Conservation (phyloP, 2,329 filamentous ascomycete species). For the Aotearoamyces nothofagi region DNA sequence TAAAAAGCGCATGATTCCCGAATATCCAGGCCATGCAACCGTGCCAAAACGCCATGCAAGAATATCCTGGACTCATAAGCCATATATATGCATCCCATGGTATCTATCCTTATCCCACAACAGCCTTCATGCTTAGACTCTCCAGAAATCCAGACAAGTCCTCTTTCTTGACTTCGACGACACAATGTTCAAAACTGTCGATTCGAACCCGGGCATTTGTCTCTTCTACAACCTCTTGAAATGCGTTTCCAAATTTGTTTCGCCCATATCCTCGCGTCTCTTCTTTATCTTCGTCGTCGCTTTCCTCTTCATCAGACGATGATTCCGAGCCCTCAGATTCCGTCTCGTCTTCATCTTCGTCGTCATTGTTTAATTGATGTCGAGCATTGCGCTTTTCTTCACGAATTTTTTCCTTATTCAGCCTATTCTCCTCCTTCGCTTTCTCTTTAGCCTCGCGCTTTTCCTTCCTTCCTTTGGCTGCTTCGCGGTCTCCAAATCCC, state of each 20-base stretch:
- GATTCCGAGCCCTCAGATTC: constrained; percentile 35
- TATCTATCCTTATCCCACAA: constrained; percentile 50
- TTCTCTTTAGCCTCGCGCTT: constrained; percentile 49
- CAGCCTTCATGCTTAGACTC: constrained; percentile 78
- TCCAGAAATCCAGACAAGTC: constrained; percentile 85
- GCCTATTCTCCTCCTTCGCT: constrained; percentile 40
- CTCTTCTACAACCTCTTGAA: constrained; percentile 86
- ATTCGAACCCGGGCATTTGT: constrained; percentile 82
- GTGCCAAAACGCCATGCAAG: background rate
- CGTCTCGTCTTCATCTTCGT: constrained; percentile 32
- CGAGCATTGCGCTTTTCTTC: constrained; percentile 46
- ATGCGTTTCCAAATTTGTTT: constrained; percentile 88
- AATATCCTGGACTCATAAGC: background rate
- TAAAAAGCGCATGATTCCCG: too few relatives aligned
- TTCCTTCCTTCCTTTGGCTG: constrained; percentile 44
- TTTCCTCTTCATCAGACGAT: constrained; percentile 28
- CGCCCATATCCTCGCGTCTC: constrained; percentile 54
- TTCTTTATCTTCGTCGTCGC: constrained; percentile 38
- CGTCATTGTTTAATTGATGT: constrained; percentile 30
- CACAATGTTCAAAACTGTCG: constrained; percentile 94
- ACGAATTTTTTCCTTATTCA: constrained; percentile 39
- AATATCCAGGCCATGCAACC: too few relatives aligned
- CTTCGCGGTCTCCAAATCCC: constrained; percentile 52
- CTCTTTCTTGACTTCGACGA: constrained; percentile 95
- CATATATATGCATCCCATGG: too few relatives aligned